Evolutionary conservation across 148 eudicot genomes (phyloP).

Genomic region (Rhododendron kiyosumense): DNA sequence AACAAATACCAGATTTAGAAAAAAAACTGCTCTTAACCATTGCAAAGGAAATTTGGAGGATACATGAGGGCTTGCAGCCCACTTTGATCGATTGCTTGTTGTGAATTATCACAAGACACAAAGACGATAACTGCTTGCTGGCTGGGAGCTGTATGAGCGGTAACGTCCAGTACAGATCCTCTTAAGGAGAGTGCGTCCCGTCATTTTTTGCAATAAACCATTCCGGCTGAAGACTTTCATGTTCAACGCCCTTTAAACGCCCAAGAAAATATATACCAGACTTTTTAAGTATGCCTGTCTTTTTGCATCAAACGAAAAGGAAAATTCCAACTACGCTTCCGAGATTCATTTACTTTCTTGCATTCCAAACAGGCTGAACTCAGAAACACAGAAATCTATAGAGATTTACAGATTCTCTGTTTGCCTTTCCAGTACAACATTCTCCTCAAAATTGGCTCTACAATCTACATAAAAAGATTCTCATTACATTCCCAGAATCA

Average conservation of each 20-base stretch:
- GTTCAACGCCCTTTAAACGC: neutral
- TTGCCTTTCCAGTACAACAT: neutral
- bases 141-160: too few species aligned
- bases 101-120: neutral
- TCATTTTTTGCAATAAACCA: too few species aligned
- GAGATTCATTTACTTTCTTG: neutral
- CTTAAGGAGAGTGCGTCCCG: too few species aligned
- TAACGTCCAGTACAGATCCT: too few species aligned
- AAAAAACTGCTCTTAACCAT: neutral
- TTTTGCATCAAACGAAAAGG: neutral
- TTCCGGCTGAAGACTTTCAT: too few species aligned
- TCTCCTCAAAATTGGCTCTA: neutral
- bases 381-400: neutral
- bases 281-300: neutral
- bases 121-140: too few species aligned
- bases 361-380: neutral
- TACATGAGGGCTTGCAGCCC: neutral
- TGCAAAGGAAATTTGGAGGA: neutral
- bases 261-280: neutral
- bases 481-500: neutral
- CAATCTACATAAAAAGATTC: neutral
- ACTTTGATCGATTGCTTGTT: neutral
- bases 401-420: neutral
- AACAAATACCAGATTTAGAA: neutral
- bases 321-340: neutral